These are phyloP conservation scores for Dujonia santamariae DNA, from an alignment of 1,139 yeast species.

Conservation along the genomic window DNA sequence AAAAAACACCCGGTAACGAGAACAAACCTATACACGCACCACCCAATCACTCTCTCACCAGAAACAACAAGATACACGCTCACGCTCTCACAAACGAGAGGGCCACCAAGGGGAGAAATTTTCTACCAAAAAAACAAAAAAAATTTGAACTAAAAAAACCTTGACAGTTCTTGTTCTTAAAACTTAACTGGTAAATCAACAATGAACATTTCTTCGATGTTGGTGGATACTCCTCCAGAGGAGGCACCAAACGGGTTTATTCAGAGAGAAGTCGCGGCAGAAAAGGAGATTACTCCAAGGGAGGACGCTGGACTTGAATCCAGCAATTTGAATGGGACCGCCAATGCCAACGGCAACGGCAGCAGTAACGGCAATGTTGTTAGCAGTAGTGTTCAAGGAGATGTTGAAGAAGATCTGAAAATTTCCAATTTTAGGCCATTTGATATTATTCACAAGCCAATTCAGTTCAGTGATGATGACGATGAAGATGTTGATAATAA, in stretches of 20 bases:
- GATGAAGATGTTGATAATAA: conserved; percentile 1
- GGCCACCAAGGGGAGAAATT: neutral
- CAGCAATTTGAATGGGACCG: conserved; percentile 1
- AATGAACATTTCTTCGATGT: conserved; percentile 45
- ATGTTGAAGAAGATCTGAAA: neutral
- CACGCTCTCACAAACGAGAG: conserved; percentile 1
- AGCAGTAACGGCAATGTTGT: conserved; percentile 7
- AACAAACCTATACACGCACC: neutral
- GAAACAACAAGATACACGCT: neutral
- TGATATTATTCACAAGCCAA: neutral
- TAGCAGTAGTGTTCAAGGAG: too few species aligned
- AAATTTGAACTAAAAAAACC: neutral
- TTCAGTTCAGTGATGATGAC: conserved; percentile 1
- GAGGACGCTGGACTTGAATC: neutral
- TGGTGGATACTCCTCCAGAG: conserved; percentile 22
- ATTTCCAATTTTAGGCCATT: conserved; percentile 1
- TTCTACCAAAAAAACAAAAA: neutral
- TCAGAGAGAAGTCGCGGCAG: too few species aligned
- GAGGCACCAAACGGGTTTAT: neutral
- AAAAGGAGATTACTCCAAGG: conserved; percentile 3
- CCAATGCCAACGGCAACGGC: neutral
- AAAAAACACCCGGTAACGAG: too few species aligned
- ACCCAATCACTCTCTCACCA: neutral
- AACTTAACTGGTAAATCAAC: too few species aligned
- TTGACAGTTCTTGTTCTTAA: neutral